Evolutionary conservation across 805 yeast species (phyloP).

Genomic region (Sugiyamaella mastotermitis): DNA sequence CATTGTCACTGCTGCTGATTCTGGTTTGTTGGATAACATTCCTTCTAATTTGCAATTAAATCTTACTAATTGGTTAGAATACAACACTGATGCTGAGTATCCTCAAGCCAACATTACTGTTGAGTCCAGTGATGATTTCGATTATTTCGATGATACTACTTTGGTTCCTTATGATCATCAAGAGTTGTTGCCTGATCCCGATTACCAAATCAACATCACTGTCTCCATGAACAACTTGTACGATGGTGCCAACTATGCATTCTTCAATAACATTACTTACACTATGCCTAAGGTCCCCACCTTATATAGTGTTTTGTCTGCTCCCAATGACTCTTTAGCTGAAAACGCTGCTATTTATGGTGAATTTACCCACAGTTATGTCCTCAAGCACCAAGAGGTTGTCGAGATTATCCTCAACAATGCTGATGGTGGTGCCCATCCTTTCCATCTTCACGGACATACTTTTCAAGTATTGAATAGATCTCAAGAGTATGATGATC

Average conservation of each 20-base stretch:
- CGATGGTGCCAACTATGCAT: constrained; percentile 91
- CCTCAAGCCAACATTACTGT: constrained; percentile 36
- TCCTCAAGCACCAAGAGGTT: constrained; percentile 58
- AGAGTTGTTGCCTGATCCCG: constrained; percentile 60
- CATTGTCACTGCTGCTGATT: constrained; percentile 75
- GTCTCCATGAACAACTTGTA: constrained; percentile 80
- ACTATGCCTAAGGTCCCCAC: constrained; percentile 81
- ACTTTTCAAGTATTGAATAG: constrained; percentile 77
- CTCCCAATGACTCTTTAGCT: constrained; percentile 45
- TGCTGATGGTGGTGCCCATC: constrained; percentile 87
- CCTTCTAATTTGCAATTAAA: constrained; percentile 65
- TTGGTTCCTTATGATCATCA: constrained; percentile 57
- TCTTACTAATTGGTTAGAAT: constrained; percentile 68
- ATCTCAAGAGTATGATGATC: constrained; percentile 52
- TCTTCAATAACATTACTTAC: constrained; percentile 84
- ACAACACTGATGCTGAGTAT: constrained; percentile 40
- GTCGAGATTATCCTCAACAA: constrained; percentile 83
- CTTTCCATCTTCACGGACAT: constrained; percentile 97
- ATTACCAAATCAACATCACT: constrained; percentile 56
- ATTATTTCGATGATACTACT: constrained; percentile 69
- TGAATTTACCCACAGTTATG: constrained; percentile 67
- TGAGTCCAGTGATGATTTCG: constrained; percentile 39
- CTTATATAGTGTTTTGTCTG: constrained; percentile 66
- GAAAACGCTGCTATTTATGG: constrained; percentile 67
- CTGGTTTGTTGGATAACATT: constrained; percentile 69